Percentiles rank a stretch among this genome's conserved stretches.
Evolutionary conservation across 2,329 filamentous ascomycete genomes (phyloP).

Genomic region (Xylariaceae sp.): DNA sequence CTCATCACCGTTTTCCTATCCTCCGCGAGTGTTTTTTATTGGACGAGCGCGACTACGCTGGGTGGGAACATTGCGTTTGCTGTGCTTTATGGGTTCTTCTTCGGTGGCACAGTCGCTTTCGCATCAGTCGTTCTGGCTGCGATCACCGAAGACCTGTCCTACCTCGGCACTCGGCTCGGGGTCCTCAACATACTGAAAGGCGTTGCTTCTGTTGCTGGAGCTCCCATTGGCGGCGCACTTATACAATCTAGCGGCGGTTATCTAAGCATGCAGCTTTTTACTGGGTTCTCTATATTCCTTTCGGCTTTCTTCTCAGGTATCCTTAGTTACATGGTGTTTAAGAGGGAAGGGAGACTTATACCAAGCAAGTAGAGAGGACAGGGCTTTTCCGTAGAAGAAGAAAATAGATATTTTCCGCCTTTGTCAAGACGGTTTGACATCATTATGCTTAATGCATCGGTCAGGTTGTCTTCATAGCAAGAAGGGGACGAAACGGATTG

Average conservation of each 20-base stretch:
- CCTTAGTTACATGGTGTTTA: constrained; percentile 8
- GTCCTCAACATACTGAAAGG: constrained; percentile 37
- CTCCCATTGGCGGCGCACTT: constrained; percentile 39
- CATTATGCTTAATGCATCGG: too few species aligned
- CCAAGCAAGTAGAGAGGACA: background rate
- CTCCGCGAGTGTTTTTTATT: constrained; percentile 35
- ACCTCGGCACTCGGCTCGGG: constrained; percentile 42
- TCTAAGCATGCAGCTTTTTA: constrained; percentile 29
- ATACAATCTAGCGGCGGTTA: constrained; percentile 24
- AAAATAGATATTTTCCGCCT: too few species aligned
- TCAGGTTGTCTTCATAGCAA: too few species aligned
- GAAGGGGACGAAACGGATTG: too few species aligned
- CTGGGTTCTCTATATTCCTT: constrained; percentile 24
- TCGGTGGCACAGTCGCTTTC: constrained; percentile 41
- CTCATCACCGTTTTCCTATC: constrained; percentile 34
- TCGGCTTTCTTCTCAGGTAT: constrained; percentile 16
- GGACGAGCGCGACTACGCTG: constrained; percentile 35
- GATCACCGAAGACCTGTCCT: constrained; percentile 37
- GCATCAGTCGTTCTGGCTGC: constrained; percentile 39
- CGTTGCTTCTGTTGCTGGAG: constrained; percentile 33
- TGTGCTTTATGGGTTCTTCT: constrained; percentile 44
- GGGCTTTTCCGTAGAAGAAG: too few species aligned
- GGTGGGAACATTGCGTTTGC: constrained; percentile 40
- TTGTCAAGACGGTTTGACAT: too few species aligned
- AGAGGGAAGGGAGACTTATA: background rate